phyloP scores from a whole-genome alignment of 2,329 filamentous ascomycete species.

The Metarhizium brunneum region DNA sequence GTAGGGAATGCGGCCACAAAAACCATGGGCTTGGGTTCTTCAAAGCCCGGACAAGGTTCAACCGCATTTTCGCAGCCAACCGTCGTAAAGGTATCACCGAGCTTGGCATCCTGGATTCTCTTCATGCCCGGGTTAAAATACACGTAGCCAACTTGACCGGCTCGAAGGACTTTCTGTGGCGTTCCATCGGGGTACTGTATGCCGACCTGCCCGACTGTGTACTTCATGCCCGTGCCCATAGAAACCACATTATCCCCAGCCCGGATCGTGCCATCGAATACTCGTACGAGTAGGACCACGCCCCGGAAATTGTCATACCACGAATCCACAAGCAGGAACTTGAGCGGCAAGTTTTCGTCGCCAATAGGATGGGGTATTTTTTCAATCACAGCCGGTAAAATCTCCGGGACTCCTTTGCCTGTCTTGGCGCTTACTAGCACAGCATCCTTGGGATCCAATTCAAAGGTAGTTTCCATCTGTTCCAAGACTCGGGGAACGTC shows the following conservation, averaged over 20 bases:
- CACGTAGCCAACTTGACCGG: conserved; percentile 92
- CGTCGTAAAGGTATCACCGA: conserved; percentile 89
- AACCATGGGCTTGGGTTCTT: conserved; percentile 97
- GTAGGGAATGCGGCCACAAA: conserved; percentile 96
- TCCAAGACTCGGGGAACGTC: conserved; percentile 78
- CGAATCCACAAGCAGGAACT: conserved; percentile 86
- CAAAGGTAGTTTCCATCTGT: conserved; percentile 80
- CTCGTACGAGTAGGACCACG: conserved; percentile 78
- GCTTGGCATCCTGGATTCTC: conserved; percentile 85
- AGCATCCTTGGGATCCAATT: conserved; percentile 67
- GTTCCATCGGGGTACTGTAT: conserved; percentile 91
- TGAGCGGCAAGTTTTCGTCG: conserved; percentile 61
- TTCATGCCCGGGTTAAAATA: conserved; percentile 99
- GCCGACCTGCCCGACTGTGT: conserved; percentile 90
- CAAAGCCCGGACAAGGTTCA: conserved; percentile 79
- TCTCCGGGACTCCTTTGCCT: conserved; percentile 72
- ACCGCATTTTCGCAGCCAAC: conserved; percentile 69
- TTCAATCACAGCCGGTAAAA: conserved; percentile 80
- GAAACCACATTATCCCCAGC: conserved; percentile 82
- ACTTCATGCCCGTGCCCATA: conserved; percentile 79
- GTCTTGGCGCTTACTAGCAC: conserved; percentile 84
- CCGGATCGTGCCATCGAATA: conserved; percentile 80
- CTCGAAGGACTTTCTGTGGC: conserved; percentile 68
- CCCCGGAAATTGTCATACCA: conserved; percentile 98
- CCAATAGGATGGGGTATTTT: conserved; percentile 74